phyloP scores from a whole-genome alignment of 1,284 basidiomycete genomes.

The Rhodotorula sp. region DNA sequence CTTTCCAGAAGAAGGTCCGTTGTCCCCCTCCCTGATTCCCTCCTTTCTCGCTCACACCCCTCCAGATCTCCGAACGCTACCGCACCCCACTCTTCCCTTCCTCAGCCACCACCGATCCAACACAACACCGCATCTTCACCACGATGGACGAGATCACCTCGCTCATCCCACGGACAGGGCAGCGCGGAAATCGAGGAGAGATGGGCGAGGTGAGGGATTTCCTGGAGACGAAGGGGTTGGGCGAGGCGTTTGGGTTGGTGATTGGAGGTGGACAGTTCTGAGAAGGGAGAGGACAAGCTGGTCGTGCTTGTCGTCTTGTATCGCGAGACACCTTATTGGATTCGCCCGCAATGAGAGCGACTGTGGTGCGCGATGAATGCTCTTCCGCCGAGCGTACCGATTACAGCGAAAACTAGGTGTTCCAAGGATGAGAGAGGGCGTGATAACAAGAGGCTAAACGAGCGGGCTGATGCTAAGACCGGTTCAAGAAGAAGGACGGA shows the following conservation, averaged over 20 bases:
- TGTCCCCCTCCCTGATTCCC: background rate
- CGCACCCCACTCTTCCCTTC: constrained; percentile 43
- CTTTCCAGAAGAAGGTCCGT: constrained; percentile 48
- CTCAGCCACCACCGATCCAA: background rate
- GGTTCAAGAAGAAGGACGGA: background rate
- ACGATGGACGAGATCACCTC: constrained; percentile 51
- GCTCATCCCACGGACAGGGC: constrained; percentile 49
- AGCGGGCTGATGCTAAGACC: background rate
- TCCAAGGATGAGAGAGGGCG: background rate
- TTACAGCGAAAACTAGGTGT: background rate
- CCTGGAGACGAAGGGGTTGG: constrained; percentile 46
- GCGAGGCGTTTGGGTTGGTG: constrained; percentile 32
- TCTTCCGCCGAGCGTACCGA: background rate
- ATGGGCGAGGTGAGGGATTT: constrained; percentile 52
- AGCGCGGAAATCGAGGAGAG: constrained; percentile 51
- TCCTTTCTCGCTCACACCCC: background rate
- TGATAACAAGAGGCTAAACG: background rate
- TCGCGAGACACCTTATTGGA: too few relatives aligned
- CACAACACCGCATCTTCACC: constrained; percentile 45
- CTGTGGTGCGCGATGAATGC: too few relatives aligned
- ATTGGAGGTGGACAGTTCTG: constrained; percentile 51
- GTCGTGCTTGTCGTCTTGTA: background rate
- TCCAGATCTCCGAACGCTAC: constrained; percentile 50
- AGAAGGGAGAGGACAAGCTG: too few relatives aligned
- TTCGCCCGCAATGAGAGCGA: too few relatives aligned